These are phyloP conservation scores for Sungouiozyma intestinalis DNA, from an alignment of 805 yeast genomes.

Conservation along the genomic window DNA sequence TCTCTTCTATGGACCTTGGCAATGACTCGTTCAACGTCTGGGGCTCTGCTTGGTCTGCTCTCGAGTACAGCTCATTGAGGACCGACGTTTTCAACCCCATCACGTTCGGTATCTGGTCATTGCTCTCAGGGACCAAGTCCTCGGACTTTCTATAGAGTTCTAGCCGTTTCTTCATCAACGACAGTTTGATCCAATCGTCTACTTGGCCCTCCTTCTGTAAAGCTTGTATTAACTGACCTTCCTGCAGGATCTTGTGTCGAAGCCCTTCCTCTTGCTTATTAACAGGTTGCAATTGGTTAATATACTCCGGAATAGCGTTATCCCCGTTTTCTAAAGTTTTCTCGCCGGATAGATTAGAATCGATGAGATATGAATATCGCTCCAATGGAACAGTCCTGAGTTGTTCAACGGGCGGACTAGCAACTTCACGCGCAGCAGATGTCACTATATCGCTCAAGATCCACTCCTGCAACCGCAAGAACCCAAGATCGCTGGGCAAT, in stretches of 20 bases:
- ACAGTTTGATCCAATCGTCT: conserved; percentile 31
- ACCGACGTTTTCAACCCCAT: conserved; percentile 19
- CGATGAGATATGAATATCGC: background rate
- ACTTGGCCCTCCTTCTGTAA: conserved; percentile 24
- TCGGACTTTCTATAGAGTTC: conserved; percentile 15
- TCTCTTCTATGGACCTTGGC: conserved; percentile 6
- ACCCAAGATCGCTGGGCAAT: conserved; percentile 37
- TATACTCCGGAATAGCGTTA: conserved; percentile 22
- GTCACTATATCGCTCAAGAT: conserved; percentile 35
- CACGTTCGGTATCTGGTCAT: conserved; percentile 14
- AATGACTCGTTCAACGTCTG: conserved; percentile 5
- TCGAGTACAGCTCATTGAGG: conserved; percentile 5
- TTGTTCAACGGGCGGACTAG: conserved; percentile 25
- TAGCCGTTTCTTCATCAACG: conserved; percentile 24
- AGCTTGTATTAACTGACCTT: conserved; percentile 21
- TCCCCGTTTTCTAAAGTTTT: background rate
- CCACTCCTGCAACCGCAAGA: conserved; percentile 48
- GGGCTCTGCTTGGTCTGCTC: background rate
- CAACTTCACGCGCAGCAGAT: conserved; percentile 33
- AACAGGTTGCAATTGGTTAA: conserved; percentile 17
- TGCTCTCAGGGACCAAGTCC: conserved; percentile 11
- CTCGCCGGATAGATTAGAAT: background rate
- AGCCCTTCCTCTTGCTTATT: conserved; percentile 9
- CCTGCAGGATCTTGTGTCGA: conserved; percentile 10
- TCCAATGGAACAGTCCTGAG: background rate